phyloP scores from a whole-genome alignment of 495 filamentous ascomycete species.

The Elasticomyces elasticus region DNA sequence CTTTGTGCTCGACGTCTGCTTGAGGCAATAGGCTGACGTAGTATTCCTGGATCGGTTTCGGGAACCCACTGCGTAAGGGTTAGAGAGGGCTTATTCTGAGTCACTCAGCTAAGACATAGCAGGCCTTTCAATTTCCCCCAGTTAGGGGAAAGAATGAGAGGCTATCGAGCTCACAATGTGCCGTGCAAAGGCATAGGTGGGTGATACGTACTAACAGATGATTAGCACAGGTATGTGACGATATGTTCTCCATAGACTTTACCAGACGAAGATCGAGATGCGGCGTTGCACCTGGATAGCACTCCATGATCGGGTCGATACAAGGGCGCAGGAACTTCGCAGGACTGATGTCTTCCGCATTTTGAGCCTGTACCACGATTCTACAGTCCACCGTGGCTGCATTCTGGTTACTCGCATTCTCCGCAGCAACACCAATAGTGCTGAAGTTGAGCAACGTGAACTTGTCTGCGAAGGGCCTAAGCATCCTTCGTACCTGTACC shows the following conservation, averaged over 20 bases:
- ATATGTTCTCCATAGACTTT: too few relatives aligned
- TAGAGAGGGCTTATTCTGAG: too few relatives aligned
- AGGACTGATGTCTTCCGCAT: constrained; percentile 23
- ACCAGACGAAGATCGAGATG: constrained; percentile 30
- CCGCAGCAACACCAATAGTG: constrained; percentile 13
- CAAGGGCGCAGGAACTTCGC: constrained; percentile 33
- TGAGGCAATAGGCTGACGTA: constrained; percentile 32
- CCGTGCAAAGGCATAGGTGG: too few relatives aligned
- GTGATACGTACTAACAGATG: too few relatives aligned
- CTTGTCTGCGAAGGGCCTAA: constrained; percentile 11
- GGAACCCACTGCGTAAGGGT: too few relatives aligned
- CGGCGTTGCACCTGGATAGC: constrained; percentile 34
- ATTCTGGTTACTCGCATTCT: constrained; percentile 20
- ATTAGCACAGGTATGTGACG: too few relatives aligned
- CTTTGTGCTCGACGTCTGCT: constrained; percentile 24
- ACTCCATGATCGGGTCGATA: constrained; percentile 31
- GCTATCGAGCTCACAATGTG: too few relatives aligned
- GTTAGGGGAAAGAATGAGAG: too few relatives aligned
- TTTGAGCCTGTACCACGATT: constrained; percentile 26
- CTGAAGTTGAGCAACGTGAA: constrained; percentile 24
- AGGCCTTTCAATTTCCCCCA: too few relatives aligned
- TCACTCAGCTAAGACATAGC: too few relatives aligned
- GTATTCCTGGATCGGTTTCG: constrained; percentile 31
- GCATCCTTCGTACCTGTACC: constrained; percentile 18
- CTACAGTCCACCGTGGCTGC: constrained; percentile 26